Evolutionary conservation across 768 basidiomycete species (phyloP).

Genomic region (Agaricus sinodeliciosus): DNA sequence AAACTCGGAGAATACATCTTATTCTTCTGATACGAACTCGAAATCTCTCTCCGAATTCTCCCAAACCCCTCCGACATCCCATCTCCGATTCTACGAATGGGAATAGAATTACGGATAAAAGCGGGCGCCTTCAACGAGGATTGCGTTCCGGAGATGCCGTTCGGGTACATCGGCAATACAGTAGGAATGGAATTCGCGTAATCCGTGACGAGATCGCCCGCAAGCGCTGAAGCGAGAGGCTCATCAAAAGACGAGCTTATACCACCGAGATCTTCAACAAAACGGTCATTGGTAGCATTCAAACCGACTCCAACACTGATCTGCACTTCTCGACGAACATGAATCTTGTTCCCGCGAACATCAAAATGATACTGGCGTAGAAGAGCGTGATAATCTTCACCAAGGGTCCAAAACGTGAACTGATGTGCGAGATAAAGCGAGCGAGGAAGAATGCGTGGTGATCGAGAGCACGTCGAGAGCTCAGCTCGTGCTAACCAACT

Average conservation of each 20-base stretch:
- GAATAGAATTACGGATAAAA: constrained; percentile 35
- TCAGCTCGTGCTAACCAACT: constrained; percentile 80
- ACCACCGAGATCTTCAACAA: constrained; percentile 42
- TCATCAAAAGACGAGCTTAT: constrained; percentile 65
- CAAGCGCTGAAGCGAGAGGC: constrained; percentile 68
- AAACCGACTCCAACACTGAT: constrained; percentile 19
- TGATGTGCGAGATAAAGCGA: constrained; percentile 83
- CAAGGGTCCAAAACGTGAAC: constrained; percentile 72
- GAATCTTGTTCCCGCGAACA: constrained; percentile 49
- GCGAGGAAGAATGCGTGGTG: constrained; percentile 55
- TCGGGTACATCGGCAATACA: constrained; percentile 77
- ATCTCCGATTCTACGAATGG: constrained; percentile 47
- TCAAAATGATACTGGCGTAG: constrained; percentile 58
- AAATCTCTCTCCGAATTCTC: constrained; percentile 50
- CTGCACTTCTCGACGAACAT: constrained; percentile 62
- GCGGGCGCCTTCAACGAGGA: neutral
- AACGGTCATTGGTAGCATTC: constrained; percentile 29
- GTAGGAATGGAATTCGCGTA: constrained; percentile 26
- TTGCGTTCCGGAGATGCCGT: constrained; percentile 41
- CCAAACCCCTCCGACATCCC: constrained; percentile 58
- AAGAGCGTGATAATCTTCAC: constrained; percentile 77
- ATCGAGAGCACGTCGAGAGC: constrained; percentile 63
- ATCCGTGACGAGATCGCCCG: constrained; percentile 49
- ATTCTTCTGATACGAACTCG: constrained; percentile 18
- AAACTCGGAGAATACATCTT: constrained; percentile 38